A percentile compares a stretch with the other conserved stretches of the same genome.
Evolutionary conservation across 2,329 filamentous ascomycete genomes (phyloP).

Genomic region (Aspergillus pseudoterreus): DNA sequence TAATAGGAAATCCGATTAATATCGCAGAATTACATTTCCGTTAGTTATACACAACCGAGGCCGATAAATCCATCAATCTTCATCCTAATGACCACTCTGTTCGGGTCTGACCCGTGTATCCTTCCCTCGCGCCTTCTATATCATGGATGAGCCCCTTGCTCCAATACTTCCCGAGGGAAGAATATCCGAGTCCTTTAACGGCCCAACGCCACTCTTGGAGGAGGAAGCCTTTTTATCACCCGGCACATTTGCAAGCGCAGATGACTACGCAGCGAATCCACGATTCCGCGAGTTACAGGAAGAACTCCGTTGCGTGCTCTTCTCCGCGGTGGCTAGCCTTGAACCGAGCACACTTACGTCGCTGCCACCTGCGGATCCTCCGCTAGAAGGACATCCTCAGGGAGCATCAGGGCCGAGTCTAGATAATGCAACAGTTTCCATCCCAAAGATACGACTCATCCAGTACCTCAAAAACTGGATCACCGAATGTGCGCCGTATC

Average conservation of each 20-base stretch:
- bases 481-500: conserved; percentile 28
- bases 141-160: no score
- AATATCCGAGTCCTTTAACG: no score
- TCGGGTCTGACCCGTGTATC: no score
- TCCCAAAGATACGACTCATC: conserved; percentile 34
- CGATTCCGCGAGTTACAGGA: conserved; percentile 43
- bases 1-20: no score
- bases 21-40: no score
- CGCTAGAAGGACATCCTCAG: conserved; percentile 20
- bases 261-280: conserved; percentile 30
- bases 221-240: conserved; percentile 22
- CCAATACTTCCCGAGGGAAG: no score
- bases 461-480: conserved; percentile 43
- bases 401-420: conserved; percentile 7
- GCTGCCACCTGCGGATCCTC: conserved; percentile 28
- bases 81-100: no score
- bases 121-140: no score
- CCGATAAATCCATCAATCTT: no score
- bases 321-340: conserved; percentile 40
- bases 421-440: conserved; percentile 14
- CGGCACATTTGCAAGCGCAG: conserved; percentile 22
- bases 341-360: conserved; percentile 26
- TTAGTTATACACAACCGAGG: no score
- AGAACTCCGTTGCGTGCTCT: conserved; percentile 40
- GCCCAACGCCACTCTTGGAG: conserved; percentile 2